Conservation (phyloP, 2,329 filamentous ascomycete species). For the Purpureocillium takamizusanense region DNA sequence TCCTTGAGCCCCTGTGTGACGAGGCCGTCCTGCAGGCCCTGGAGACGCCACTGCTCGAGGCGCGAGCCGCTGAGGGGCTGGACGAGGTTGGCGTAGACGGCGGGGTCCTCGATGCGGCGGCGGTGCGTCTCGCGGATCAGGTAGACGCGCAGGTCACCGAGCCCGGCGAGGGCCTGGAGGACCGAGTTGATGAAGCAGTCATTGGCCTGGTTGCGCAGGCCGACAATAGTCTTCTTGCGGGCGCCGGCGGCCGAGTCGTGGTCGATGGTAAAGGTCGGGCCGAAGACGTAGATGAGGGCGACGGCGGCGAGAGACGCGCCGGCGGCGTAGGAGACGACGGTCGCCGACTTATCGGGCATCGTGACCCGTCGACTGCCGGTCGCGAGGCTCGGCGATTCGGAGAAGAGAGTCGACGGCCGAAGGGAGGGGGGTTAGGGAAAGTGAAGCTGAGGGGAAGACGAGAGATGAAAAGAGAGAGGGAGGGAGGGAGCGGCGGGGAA, state of each 20-base stretch:
- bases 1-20: slow-evolving; percentile 86
- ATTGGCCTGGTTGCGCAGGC: slow-evolving; percentile 83
- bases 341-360: slow-evolving; percentile 28
- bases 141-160: slow-evolving; percentile 83
- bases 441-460: not conserved
- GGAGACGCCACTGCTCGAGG: slow-evolving; percentile 51
- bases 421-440: not conserved
- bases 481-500: not conserved
- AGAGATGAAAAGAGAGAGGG: not conserved
- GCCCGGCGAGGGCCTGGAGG: slow-evolving; percentile 82
- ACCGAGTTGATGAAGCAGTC: slow-evolving; percentile 97
- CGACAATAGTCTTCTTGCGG: slow-evolving; percentile 81
- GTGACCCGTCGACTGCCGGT: slow-evolving; percentile 3
- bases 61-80: slow-evolving; percentile 30
- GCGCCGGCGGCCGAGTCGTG: slow-evolving; percentile 54
- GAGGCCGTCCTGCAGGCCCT: slow-evolving; percentile 66
- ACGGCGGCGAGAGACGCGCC: slow-evolving; percentile 92
- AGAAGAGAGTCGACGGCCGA: not conserved
- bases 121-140: slow-evolving; percentile 86
- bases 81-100: slow-evolving; percentile 61
- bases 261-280: slow-evolving; percentile 93
- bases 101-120: slow-evolving; percentile 66
- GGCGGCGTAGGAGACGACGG: slow-evolving; percentile 76
- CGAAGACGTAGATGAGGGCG: slow-evolving; percentile 94
- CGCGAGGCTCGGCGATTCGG: not conserved